A percentile compares a stretch with the other conserved stretches of the same genome.
Evolutionary conservation across 192 early-diverging fungal genomes (phyloP).

Genomic region (Backusella tarrabulga): DNA sequence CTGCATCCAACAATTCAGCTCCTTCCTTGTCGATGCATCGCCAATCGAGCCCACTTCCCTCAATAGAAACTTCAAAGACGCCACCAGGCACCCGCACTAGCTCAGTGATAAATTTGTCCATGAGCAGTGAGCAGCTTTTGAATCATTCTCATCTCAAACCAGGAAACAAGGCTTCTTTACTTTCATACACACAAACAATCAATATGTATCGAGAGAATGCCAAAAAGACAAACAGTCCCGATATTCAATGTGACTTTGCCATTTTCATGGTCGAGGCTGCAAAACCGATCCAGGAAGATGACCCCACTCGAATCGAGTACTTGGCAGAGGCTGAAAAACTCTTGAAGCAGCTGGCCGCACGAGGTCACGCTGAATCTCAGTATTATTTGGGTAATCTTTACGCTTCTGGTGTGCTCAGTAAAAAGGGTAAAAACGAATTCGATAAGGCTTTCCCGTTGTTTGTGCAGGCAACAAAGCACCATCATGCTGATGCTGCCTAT

Average conservation of each 20-base stretch:
- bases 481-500: constrained; percentile 65
- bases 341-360: constrained; percentile 54
- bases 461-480: constrained; percentile 68
- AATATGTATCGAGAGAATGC: constrained; percentile 65
- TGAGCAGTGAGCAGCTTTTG: constrained; percentile 30
- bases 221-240: constrained; percentile 61
- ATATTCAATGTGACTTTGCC: constrained; percentile 68
- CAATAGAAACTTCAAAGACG: background rate
- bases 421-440: constrained; percentile 63
- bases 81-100: constrained; percentile 26
- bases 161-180: constrained; percentile 52
- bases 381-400: constrained; percentile 68
- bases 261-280: constrained; percentile 63
- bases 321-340: constrained; percentile 69
- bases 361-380: constrained; percentile 68
- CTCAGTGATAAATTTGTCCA: constrained; percentile 29
- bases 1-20: constrained; percentile 6
- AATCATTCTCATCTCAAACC: constrained; percentile 61
- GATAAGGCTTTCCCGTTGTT: constrained; percentile 69
- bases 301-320: constrained; percentile 46
- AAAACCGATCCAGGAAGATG: constrained; percentile 42
- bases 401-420: constrained; percentile 61
- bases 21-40: constrained; percentile 9
- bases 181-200: constrained; percentile 54
- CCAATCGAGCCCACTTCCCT: constrained; percentile 9